Evolutionary conservation across 306 rosid species (phyloP), one percentile per base, ranked within the genome.

Genomic region (Styphnolobium japonicum): DNA sequence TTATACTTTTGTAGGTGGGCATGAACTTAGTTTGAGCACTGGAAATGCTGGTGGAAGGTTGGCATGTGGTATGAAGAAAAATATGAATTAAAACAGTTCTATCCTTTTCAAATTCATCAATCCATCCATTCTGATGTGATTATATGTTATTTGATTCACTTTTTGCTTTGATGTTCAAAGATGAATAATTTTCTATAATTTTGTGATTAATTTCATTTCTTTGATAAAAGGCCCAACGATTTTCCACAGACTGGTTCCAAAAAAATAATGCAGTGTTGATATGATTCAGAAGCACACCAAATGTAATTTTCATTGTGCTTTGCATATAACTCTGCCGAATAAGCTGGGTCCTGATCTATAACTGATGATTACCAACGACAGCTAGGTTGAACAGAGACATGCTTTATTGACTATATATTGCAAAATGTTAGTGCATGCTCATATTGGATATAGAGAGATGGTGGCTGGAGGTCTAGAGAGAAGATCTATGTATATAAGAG

Each of bases 31-130:
- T 75, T 77, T 85, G 79, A 88, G 76, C 85, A 92, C 97, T 51
- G 97, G 94, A 42, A 90, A 92, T 71, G 97, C 97, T 33, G 97
- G 94, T 29, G 97, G 94, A 87, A 90, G 97, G 82, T 77, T 92
- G 90, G 97, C 97, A 63, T 92, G 92, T 73, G 97, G 97, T 92
- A 87, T 75, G 88, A 55, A 21, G 75, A 69, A 36, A 53, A 16
- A 15, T 16, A 6, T 73, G 65, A 19, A 67, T 60, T 60, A 58
- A 43, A 46, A 10, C 29, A 22, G 22, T 71, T 49, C 23, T 29
- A 67, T 65, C 71, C 2, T 37, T 66, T 49, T 36, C 34, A 68
- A 15, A 33, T 69, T 42, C 25, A 27, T 72, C 62, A 48, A 43
- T 56, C 8, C 5, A 4, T 49, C 36, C 34, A 34, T 79, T 31